Conservation (phyloP, 2,329 filamentous ascomycete species). For the Geosmithia putterillii region DNA sequence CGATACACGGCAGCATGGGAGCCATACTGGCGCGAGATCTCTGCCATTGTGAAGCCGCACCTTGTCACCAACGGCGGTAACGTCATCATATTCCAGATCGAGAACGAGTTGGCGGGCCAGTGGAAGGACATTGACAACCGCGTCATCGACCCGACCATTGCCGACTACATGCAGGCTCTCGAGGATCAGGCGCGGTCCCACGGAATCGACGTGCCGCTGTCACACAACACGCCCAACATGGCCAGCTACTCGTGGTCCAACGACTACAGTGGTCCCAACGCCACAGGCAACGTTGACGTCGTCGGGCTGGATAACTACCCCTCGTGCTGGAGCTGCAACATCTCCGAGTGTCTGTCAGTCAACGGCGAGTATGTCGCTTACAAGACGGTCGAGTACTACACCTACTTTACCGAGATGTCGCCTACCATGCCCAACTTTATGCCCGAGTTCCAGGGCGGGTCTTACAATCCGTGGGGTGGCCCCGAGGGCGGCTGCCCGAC, state of each 20-base stretch:
- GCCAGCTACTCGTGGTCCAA: constrained; percentile 43
- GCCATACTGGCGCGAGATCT: constrained; percentile 38
- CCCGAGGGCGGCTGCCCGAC: constrained; percentile 40
- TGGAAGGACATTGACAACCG: constrained; percentile 26
- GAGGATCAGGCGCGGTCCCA: constrained; percentile 38
- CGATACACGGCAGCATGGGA: constrained; percentile 40
- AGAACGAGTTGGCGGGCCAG: constrained; percentile 39
- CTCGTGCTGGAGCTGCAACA: constrained; percentile 51
- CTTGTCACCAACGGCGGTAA: constrained; percentile 45
- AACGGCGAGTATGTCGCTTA: constrained; percentile 48
- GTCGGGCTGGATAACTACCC: constrained; percentile 39
- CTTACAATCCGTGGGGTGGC: constrained; percentile 49
- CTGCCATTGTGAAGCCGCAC: constrained; percentile 35
- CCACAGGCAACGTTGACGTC: constrained; percentile 42
- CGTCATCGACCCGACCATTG: constrained; percentile 32
- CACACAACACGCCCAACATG: constrained; percentile 48
- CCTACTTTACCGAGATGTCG: constrained; percentile 13
- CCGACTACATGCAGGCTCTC: constrained; percentile 45
- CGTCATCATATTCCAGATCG: constrained; percentile 40
- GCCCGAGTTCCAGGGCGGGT: constrained; percentile 4
- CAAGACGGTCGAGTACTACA: constrained; percentile 21
- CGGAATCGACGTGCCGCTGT: constrained; percentile 46
- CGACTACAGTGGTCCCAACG: constrained; percentile 40
- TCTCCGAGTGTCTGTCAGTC: constrained; percentile 45
- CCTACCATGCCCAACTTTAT: constrained; percentile 7